Evolutionary conservation across 2,329 filamentous ascomycete genomes (phyloP), one percentile per base, ranked within the genome.

Genomic region (Mycosphaerella arachidis): DNA sequence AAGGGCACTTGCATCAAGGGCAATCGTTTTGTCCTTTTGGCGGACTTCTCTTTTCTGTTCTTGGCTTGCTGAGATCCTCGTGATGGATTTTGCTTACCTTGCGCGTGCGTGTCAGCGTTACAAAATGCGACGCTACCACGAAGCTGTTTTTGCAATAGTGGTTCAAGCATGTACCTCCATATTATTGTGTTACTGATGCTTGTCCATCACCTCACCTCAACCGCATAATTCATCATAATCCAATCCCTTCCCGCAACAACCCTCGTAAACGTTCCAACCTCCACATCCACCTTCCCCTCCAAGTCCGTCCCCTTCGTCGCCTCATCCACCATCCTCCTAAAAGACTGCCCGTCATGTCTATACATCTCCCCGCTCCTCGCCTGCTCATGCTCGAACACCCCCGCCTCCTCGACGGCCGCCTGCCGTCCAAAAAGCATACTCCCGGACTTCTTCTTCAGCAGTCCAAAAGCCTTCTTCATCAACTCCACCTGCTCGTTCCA

Each of bases 391-490:
- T 67, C 31, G 4, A 37, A 9, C 18, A 67, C 68, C 6, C 71
- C 72, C 13, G 74, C 62, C 31, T 71, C 57, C 16, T 66, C 54
- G 54, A 68, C 70, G 6, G 74, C 75, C 13, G 73, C 68, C 57
- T 78, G 75, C 18, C 75, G 66, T 16, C 78, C 77, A 48, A 78
- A 61, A 4, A 79, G 59, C 29, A 80, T 56, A 10, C 70, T 70
- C 16, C 71, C 74, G 37, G 70, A 61, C 43, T 67, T 64, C 54
- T 68, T 67, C 56, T 70, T 75, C 55, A 77, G 52, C 16, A 79
- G 58, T 29, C 65, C 56, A 12, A 74, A 64, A 0, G 74, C 63
- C 5, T 66, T 64, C 56, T 73, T 72, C 12, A 71, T 71, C n/a
- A 72, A 70, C 50, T 71, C 65, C 10, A 76, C 61, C 60, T 80